A percentile compares a stretch with the other conserved stretches of the same genome.
These are phyloP conservation scores for Candida sithepensis DNA, from an alignment of 805 yeast species.

Conservation along the genomic window DNA sequence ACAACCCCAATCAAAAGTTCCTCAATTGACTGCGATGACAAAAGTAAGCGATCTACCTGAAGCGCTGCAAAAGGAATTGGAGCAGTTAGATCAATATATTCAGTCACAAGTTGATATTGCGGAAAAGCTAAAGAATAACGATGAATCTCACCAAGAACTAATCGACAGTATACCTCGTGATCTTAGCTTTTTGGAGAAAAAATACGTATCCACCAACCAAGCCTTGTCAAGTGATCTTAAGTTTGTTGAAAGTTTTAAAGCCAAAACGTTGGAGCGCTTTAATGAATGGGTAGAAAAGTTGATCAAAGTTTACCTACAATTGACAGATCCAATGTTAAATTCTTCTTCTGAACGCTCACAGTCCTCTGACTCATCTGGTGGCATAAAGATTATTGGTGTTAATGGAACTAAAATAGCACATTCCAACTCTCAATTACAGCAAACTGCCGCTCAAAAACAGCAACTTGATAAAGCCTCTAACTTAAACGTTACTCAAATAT, in stretches of 20 bases:
- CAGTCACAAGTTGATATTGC: slow-evolving; percentile 72
- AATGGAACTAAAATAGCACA: slow-evolving; percentile 27
- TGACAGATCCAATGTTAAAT: slow-evolving; percentile 33
- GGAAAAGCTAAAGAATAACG: slow-evolving; percentile 59
- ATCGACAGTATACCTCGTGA: slow-evolving; percentile 74
- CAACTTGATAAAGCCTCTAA: slow-evolving; percentile 34
- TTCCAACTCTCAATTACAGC: slow-evolving; percentile 8
- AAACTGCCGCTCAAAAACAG: slow-evolving; percentile 22
- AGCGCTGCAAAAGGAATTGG: slow-evolving; percentile 63
- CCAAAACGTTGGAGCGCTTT: slow-evolving; percentile 33
- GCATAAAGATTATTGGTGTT: slow-evolving; percentile 27
- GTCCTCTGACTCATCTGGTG: slow-evolving; percentile 19
- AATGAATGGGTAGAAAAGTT: slow-evolving; percentile 38
- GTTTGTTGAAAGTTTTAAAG: slow-evolving; percentile 41
- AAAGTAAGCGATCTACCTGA: slow-evolving; percentile 72
- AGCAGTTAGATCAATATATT: slow-evolving; percentile 67
- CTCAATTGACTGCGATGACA: slow-evolving; percentile 66
- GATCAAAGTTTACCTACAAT: slow-evolving; percentile 32
- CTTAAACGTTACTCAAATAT: slow-evolving; percentile 49
- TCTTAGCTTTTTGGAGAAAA: slow-evolving; percentile 57
- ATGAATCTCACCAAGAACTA: slow-evolving; percentile 57
- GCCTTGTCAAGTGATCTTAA: slow-evolving; percentile 50
- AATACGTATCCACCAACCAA: slow-evolving; percentile 61
- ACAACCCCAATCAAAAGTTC: slow-evolving; percentile 37
- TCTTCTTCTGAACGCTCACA: slow-evolving; percentile 20